These are phyloP conservation scores for Lasiodiplodia hormozganensis DNA, from an alignment of 2,329 filamentous ascomycete genomes.

Conservation along the genomic window DNA sequence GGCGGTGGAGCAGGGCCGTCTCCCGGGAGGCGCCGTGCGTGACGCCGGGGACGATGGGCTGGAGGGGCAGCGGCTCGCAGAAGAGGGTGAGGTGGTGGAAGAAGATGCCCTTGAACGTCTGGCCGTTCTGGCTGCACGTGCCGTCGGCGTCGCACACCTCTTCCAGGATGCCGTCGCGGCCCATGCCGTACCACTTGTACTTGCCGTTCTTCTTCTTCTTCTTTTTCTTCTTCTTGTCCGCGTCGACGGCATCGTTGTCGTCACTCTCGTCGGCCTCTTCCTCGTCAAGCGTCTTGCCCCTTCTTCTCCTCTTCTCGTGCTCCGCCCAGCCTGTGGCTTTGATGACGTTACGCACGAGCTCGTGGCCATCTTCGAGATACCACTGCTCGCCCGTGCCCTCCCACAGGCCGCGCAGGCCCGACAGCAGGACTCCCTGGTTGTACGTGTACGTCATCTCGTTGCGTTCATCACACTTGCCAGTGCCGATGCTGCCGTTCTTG, in stretches of 20 bases:
- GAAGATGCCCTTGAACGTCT: slow-evolving; percentile 95
- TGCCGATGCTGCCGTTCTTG: slow-evolving; percentile 64
- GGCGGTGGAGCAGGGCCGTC: slow-evolving; percentile 56
- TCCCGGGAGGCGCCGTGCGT: slow-evolving; percentile 48
- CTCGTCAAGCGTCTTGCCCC: slow-evolving; percentile 38
- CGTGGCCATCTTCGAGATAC: slow-evolving; percentile 81
- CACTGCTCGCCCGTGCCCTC: slow-evolving; percentile 73
- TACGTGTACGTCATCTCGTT: slow-evolving; percentile 95
- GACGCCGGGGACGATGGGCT: slow-evolving; percentile 54
- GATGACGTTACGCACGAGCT: slow-evolving; percentile 76
- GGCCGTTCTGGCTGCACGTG: slow-evolving; percentile 79
- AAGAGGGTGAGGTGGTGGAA: slow-evolving; percentile 87
- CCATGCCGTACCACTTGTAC: slow-evolving; percentile 72
- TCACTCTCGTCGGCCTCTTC: not conserved
- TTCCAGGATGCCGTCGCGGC: slow-evolving; percentile 80
- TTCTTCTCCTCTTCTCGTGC: slow-evolving; percentile 32
- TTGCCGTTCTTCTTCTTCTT: slow-evolving; percentile 25
- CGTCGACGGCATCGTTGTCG: not conserved
- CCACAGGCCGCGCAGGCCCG: slow-evolving; percentile 81
- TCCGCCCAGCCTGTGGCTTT: slow-evolving; percentile 77
- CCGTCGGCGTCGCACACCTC: slow-evolving; percentile 80
- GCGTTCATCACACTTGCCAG: slow-evolving; percentile 76
- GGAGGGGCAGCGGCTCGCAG: slow-evolving; percentile 67
- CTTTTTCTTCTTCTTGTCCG: slow-evolving; percentile 42
- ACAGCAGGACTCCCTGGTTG: slow-evolving; percentile 90